Percentiles rank a stretch among this genome's conserved stretches.
Conservation (phyloP, 2,329 filamentous ascomycete genomes). For the Eutypella sp. region DNA sequence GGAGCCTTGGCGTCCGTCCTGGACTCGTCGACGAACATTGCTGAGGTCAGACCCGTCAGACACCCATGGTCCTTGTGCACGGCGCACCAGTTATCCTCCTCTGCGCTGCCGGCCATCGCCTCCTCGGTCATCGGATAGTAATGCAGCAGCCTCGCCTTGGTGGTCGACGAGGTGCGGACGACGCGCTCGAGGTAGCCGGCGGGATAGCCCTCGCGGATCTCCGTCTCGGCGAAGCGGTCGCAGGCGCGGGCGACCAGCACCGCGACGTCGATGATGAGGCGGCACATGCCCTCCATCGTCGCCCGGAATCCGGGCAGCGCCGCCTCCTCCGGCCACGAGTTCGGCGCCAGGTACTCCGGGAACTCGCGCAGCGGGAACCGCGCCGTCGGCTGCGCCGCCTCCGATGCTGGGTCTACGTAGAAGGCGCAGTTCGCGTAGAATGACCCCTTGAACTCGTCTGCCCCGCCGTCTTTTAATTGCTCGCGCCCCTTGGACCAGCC, state of each 20-base stretch:
- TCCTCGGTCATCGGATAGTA: conserved; percentile 68
- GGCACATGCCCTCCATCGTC: conserved; percentile 71
- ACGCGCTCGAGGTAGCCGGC: conserved; percentile 82
- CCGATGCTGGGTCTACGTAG: conserved; percentile 59
- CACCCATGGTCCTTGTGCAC: conserved; percentile 90
- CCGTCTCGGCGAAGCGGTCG: conserved; percentile 75
- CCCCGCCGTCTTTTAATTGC: conserved; percentile 70
- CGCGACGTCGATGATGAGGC: conserved; percentile 82
- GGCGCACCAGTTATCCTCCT: conserved; percentile 90
- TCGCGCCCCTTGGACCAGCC: conserved; percentile 82
- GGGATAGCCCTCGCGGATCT: conserved; percentile 69
- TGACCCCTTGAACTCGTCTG: conserved; percentile 76
- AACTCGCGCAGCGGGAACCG: conserved; percentile 60
- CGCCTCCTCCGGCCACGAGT: conserved; percentile 74
- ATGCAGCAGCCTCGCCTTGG: conserved; percentile 86
- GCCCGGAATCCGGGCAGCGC: conserved; percentile 70
- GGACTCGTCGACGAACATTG: conserved; percentile 89
- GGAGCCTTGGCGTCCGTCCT: conserved; percentile 29
- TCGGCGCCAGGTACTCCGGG: conserved; percentile 83
- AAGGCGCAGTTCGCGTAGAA: conserved; percentile 83
- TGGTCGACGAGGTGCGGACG: conserved; percentile 78
- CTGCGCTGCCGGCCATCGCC: conserved; percentile 30
- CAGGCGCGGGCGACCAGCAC: conserved; percentile 86
- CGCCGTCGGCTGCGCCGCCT: conserved; percentile 56
- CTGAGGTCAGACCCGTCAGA: conserved; percentile 86